Percentiles rank a stretch among this genome's conserved stretches.
Evolutionary conservation across 2,329 filamentous ascomycete species (phyloP).

Genomic region (Fusarium oligoseptatum): DNA sequence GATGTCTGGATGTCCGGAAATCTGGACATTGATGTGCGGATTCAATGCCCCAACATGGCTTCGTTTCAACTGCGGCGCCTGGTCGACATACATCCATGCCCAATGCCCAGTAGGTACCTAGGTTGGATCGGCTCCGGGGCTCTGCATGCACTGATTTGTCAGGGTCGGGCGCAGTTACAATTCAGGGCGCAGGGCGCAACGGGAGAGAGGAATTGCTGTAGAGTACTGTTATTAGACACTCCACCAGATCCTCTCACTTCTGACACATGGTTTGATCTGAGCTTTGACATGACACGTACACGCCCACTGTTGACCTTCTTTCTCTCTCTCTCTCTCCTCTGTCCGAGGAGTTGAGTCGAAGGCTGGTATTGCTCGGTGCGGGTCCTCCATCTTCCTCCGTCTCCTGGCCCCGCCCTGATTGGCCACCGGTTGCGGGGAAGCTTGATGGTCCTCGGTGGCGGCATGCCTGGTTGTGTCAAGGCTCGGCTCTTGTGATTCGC

Average conservation of each 20-base stretch:
- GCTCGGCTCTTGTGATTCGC: constrained; percentile 43
- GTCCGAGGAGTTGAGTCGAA: neutral
- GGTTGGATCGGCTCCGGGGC: constrained; percentile 42
- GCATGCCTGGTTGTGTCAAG: constrained; percentile 31
- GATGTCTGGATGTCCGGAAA: constrained; percentile 12
- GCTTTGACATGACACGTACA: constrained; percentile 10
- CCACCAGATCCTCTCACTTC: constrained; percentile 13
- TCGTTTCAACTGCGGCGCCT: constrained; percentile 31
- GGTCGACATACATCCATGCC: constrained; percentile 14
- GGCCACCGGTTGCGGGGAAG: constrained; percentile 46
- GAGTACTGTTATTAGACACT: neutral
- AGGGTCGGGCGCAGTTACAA: constrained; percentile 7
- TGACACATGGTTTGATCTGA: neutral
- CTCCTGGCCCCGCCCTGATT: constrained; percentile 24
- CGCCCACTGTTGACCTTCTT: constrained; percentile 7
- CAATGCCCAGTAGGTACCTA: neutral
- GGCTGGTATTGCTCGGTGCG: constrained; percentile 24
- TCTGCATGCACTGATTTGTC: constrained; percentile 44
- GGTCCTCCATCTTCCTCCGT: constrained; percentile 24
- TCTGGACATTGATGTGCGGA: constrained; percentile 24
- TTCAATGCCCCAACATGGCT: constrained; percentile 23
- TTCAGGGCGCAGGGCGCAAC: constrained; percentile 3
- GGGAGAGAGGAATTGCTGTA: neutral
- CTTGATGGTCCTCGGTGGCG: constrained; percentile 36
- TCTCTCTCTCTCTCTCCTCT: neutral